phyloP scores from a whole-genome alignment of 306 rosid species.

The Sophora flavescens region DNA sequence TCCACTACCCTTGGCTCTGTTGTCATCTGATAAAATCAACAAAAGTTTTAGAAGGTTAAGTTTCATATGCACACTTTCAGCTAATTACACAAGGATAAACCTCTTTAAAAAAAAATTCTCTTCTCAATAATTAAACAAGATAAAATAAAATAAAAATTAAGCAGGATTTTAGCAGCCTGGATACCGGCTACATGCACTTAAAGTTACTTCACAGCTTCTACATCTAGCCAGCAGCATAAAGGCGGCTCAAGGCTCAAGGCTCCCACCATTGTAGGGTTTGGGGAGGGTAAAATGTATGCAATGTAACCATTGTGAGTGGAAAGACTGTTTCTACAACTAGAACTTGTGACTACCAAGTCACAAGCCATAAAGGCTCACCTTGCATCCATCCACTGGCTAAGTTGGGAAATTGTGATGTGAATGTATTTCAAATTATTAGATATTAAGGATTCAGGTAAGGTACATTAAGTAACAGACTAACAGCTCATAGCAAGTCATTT shows the following conservation, averaged over 20 bases:
- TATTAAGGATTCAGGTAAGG: slow-evolving; percentile 4
- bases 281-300: neutral
- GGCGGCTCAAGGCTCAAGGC: neutral
- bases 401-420: neutral
- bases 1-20: slow-evolving; percentile 81
- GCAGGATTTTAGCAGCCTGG: slow-evolving; percentile 23
- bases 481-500: slow-evolving; percentile 13
- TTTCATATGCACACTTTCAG: slow-evolving; percentile 19
- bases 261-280: neutral
- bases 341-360: slow-evolving; percentile 10
- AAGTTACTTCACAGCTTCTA: slow-evolving; percentile 7
- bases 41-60: slow-evolving; percentile 43
- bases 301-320: neutral
- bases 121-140: slow-evolving; percentile 2
- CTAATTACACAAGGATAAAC: slow-evolving; percentile 15
- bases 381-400: neutral
- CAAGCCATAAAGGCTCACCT: neutral
- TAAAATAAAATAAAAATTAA: neutral
- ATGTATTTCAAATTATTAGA: neutral
- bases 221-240: neutral
- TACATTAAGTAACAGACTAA: neutral
- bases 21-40: slow-evolving; percentile 68
- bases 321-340: slow-evolving; percentile 6
- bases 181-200: slow-evolving; percentile 11
- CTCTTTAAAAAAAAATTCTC: neutral